Conservation (phyloP, 139 green algal species). For the Pedinophyceae sp. region DNA sequence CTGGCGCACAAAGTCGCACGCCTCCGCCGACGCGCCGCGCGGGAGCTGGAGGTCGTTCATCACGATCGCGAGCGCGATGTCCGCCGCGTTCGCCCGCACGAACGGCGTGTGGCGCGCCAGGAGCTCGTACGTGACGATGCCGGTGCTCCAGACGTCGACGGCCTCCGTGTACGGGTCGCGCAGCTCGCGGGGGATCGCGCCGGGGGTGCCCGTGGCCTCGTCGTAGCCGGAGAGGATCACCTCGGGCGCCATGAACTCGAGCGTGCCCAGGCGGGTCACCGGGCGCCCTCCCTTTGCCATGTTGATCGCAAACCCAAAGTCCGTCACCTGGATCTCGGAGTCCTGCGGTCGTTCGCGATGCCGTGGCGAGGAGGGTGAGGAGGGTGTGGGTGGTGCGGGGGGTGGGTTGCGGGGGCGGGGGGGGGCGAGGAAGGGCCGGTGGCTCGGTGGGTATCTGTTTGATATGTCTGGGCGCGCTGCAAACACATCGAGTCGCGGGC, state of each 20-base stretch:
- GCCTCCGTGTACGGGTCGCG: not conserved
- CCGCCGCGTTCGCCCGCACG: not conserved
- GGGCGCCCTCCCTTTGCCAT: too few species aligned
- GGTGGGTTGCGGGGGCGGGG: not conserved
- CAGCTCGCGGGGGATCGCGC: not conserved
- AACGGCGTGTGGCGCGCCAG: not conserved
- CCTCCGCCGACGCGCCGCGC: too few species aligned
- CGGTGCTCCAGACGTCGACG: not conserved
- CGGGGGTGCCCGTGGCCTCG: not conserved
- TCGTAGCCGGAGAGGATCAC: not conserved
- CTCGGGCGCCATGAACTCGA: not conserved
- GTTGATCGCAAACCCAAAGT: not conserved
- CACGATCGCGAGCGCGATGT: not conserved
- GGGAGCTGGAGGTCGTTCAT: too few species aligned
- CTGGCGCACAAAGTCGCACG: too few species aligned
- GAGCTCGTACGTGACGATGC: not conserved
- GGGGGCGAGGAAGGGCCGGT: not conserved
- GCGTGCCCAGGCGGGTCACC: not conserved
- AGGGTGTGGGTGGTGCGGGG: not conserved
- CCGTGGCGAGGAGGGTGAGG: not conserved
- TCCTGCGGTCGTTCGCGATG: not conserved
- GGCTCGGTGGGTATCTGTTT: too few species aligned
- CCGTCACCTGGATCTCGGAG: not conserved
- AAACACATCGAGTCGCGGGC: not conserved
- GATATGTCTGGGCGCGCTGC: too few species aligned